A percentile compares a stretch with the other conserved stretches of the same genome.
Conservation (phyloP, 352 stramenopile genomes). For the Phytophthora podocarpi region DNA sequence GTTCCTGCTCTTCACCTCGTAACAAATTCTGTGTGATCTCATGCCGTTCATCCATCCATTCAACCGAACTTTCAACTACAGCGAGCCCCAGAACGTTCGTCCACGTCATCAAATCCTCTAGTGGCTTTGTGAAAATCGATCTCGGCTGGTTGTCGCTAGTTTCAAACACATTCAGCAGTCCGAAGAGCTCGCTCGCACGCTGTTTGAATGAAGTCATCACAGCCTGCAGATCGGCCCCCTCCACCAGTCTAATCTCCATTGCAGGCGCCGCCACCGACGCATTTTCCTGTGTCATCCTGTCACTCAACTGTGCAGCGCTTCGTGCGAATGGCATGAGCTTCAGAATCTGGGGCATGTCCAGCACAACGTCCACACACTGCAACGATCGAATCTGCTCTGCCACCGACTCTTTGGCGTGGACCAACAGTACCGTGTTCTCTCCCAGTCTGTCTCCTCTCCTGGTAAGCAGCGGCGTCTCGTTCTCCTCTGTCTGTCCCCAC, state of each 20-base stretch:
- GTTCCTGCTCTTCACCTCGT: constrained; percentile 28
- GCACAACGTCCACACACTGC: constrained; percentile 52
- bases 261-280: constrained; percentile 38
- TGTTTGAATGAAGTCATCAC: constrained; percentile 48
- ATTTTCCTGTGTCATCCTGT: constrained; percentile 22
- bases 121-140: constrained; percentile 56
- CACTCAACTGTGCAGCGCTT: constrained; percentile 47
- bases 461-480: constrained; percentile 63
- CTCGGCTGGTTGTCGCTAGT: constrained; percentile 32
- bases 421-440: constrained; percentile 56
- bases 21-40: constrained; percentile 43
- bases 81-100: constrained; percentile 56
- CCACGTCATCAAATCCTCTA: constrained; percentile 65
- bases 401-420: constrained; percentile 48
- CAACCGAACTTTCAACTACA: constrained; percentile 54
- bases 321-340: constrained; percentile 79
- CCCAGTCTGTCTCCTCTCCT: constrained; percentile 43
- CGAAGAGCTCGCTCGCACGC: constrained; percentile 42
- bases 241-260: constrained; percentile 67
- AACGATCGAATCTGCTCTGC: constrained; percentile 42
- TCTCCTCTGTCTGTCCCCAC: constrained; percentile 40
- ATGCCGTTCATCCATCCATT: constrained; percentile 63
- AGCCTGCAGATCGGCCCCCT: constrained; percentile 31
- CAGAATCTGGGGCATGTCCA: constrained; percentile 56
- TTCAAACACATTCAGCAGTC: constrained; percentile 71